Evolutionary conservation across 2,329 filamentous ascomycete genomes (phyloP).

Genomic region (Xenosphaeropsis pyriputrescens): DNA sequence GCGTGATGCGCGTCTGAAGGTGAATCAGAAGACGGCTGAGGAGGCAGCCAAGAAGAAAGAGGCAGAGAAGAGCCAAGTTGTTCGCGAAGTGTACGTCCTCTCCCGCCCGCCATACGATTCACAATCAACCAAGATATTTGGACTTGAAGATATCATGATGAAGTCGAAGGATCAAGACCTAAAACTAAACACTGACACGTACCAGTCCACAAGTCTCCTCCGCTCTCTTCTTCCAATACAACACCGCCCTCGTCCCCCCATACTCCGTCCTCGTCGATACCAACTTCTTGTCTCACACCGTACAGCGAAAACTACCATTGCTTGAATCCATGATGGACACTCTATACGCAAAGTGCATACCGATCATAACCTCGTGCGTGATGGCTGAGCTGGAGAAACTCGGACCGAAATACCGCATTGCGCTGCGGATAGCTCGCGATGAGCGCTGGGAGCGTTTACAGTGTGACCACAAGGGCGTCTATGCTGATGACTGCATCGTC

Average conservation of each 20-base stretch:
- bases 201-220: constrained; percentile 61
- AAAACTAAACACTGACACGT: constrained; percentile 2
- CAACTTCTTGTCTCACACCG: constrained; percentile 83
- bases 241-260: constrained; percentile 53
- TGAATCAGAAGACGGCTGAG: constrained; percentile 59
- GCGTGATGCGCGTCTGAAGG: constrained; percentile 67
- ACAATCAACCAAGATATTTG: not conserved
- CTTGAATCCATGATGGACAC: constrained; percentile 87
- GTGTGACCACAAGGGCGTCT: constrained; percentile 82
- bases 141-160: no score
- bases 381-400: constrained; percentile 83
- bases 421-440: constrained; percentile 73
- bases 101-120: not conserved
- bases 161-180: no score
- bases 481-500: constrained; percentile 77
- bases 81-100: constrained; percentile 51
- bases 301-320: constrained; percentile 79
- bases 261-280: constrained; percentile 60
- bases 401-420: constrained; percentile 76
- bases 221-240: constrained; percentile 78
- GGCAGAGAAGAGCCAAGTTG: constrained; percentile 36
- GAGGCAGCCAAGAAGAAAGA: constrained; percentile 42
- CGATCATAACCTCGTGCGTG: constrained; percentile 72
- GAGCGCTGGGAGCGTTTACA: constrained; percentile 74
- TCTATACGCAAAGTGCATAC: constrained; percentile 80